Conservation (phyloP, 768 basidiomycete species). For the Suillus weaverae region DNA sequence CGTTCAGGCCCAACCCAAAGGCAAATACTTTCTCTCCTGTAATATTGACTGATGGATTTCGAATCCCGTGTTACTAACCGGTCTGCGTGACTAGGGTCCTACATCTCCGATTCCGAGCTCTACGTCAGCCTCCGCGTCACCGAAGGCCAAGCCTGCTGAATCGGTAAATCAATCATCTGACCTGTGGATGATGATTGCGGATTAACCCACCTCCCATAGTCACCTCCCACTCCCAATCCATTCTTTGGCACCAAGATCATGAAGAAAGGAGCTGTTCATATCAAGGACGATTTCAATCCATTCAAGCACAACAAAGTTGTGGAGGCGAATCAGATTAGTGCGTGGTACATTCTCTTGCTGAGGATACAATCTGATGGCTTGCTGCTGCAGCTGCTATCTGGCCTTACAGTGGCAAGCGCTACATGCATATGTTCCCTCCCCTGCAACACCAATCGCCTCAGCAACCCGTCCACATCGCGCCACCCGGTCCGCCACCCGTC, state of each 20-base stretch:
- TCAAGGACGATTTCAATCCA: conserved; percentile 97
- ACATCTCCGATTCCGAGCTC: conserved; percentile 47
- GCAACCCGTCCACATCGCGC: conserved; percentile 65
- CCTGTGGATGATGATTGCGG: background rate
- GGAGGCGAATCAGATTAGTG: conserved; percentile 73
- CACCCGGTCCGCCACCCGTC: conserved; percentile 66
- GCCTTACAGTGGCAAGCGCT: conserved; percentile 91
- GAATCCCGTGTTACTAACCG: conserved; percentile 19
- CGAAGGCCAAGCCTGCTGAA: conserved; percentile 61
- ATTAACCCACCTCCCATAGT: conserved; percentile 27
- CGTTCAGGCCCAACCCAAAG: conserved; percentile 87
- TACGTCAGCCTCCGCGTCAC: conserved; percentile 49
- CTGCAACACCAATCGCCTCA: conserved; percentile 58
- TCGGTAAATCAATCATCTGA: conserved; percentile 38
- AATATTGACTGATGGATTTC: conserved; percentile 25
- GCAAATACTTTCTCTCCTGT: conserved; percentile 75
- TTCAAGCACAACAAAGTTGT: conserved; percentile 86
- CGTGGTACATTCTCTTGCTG: conserved; percentile 31
- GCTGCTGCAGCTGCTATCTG: conserved; percentile 61
- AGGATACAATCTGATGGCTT: conserved; percentile 4
- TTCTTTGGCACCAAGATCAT: conserved; percentile 85
- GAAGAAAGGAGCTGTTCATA: conserved; percentile 78
- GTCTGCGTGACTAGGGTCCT: conserved; percentile 38
- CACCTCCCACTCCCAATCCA: conserved; percentile 65
- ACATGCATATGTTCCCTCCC: conserved; percentile 73